Conservation (phyloP, 2,329 filamentous ascomycete genomes). For the Falciphora oryzae region DNA sequence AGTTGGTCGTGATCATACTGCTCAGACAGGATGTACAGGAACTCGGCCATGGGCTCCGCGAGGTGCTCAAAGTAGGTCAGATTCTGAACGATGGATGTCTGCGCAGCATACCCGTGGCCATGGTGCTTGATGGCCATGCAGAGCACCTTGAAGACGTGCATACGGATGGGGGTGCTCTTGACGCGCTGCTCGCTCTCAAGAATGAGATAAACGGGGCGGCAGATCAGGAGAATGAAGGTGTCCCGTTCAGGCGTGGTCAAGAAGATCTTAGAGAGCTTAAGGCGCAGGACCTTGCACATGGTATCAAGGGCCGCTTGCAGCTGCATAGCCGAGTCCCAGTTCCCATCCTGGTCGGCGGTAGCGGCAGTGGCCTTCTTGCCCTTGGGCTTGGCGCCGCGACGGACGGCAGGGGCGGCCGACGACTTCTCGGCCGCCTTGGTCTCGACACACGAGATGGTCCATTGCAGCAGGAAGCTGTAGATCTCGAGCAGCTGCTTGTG, state of each 20-base stretch:
- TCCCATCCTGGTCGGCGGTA: constrained; percentile 57
- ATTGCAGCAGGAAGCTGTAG: constrained; percentile 90
- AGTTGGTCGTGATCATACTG: constrained; percentile 98
- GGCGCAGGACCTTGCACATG: constrained; percentile 92
- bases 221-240: constrained; percentile 88
- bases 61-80: constrained; percentile 97
- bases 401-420: constrained; percentile 60
- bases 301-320: constrained; percentile 82
- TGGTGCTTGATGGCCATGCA: constrained; percentile 98
- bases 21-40: constrained; percentile 89
- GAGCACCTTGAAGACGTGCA: constrained; percentile 95
- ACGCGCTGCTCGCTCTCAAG: constrained; percentile 90
- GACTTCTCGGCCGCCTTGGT: constrained; percentile 89
- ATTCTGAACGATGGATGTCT: constrained; percentile 97
- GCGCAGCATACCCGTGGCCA: constrained; percentile 90
- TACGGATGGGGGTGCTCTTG: constrained; percentile 82
- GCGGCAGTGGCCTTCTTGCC: constrained; percentile 62
- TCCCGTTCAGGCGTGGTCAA: constrained; percentile 94
- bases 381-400: constrained; percentile 70
- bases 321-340: constrained; percentile 85
- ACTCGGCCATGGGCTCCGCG: constrained; percentile 98
- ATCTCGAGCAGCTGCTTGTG: constrained; percentile 92
- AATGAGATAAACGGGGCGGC: constrained; percentile 86
- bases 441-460: constrained; percentile 92
- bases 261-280: constrained; percentile 90